phyloP scores from a whole-genome alignment of 106 monocot species.

The Acorus calamus region DNA sequence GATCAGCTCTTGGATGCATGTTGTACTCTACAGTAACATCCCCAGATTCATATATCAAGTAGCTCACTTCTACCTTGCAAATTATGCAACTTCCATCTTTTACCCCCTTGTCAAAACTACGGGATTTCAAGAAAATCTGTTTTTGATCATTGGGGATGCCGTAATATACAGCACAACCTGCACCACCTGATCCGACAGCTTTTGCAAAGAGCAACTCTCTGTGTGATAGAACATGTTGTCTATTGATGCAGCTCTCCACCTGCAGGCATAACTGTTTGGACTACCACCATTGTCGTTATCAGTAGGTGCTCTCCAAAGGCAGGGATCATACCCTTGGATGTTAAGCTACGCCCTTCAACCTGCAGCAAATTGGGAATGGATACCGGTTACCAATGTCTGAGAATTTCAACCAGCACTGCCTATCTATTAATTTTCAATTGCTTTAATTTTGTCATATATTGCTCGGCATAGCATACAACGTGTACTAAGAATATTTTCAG shows the following conservation, averaged over 20 bases:
- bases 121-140: constrained; percentile 2
- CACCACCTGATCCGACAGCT: constrained; percentile 32
- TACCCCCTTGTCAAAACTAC: background rate
- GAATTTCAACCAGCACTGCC: too few species aligned
- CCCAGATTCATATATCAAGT: constrained; percentile 56
- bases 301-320: constrained; percentile 87
- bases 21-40: constrained; percentile 64
- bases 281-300: constrained; percentile 95
- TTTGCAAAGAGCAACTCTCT: constrained; percentile 34
- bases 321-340: constrained; percentile 50
- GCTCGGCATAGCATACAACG: too few species aligned
- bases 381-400: too few species aligned
- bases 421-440: too few species aligned
- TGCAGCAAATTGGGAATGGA: constrained; percentile 11
- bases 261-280: constrained; percentile 40
- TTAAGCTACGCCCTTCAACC: constrained; percentile 41
- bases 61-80: constrained; percentile 30
- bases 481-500: too few species aligned
- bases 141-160: constrained; percentile 18
- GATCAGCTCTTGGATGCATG: constrained; percentile 46
- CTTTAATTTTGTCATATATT: too few species aligned
- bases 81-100: constrained; percentile 11
- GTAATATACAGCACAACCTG: constrained; percentile 35
- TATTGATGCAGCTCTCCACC: constrained; percentile 49
- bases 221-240: constrained; percentile 41